These are phyloP conservation scores for Dovyalis caffra DNA, from an alignment of 345 rosid genomes.

Conservation along the genomic window DNA sequence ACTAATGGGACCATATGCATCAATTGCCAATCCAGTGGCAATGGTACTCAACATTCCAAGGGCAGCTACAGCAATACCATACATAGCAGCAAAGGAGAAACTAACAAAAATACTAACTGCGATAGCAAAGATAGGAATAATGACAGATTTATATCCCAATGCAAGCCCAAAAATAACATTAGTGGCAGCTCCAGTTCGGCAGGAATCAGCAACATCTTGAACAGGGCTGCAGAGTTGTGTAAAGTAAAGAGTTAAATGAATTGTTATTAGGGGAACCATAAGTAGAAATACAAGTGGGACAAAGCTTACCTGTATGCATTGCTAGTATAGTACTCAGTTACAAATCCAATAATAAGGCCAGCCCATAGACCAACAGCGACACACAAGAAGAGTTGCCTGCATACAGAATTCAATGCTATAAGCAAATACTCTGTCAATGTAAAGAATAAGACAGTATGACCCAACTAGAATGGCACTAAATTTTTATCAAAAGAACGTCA, in stretches of 20 bases:
- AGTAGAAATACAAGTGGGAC: background rate
- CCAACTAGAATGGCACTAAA: background rate
- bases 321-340: slow-evolving; percentile 72
- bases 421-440: background rate
- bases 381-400: slow-evolving; percentile 73
- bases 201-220: slow-evolving; percentile 97
- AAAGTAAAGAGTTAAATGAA: background rate
- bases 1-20: slow-evolving; percentile 84
- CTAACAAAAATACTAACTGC: slow-evolving; percentile 69
- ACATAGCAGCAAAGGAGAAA: slow-evolving; percentile 78
- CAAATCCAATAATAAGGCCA: slow-evolving; percentile 75
- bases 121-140: slow-evolving; percentile 73
- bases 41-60: slow-evolving; percentile 87
- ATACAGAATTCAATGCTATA: slow-evolving; percentile 14
- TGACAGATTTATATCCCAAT: slow-evolving; percentile 72
- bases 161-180: slow-evolving; percentile 80
- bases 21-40: slow-evolving; percentile 80
- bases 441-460: background rate
- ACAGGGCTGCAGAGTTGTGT: slow-evolving; percentile 66
- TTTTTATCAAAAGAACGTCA: background rate
- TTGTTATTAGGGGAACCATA: background rate
- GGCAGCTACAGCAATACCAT: slow-evolving; percentile 77
- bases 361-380: slow-evolving; percentile 84
- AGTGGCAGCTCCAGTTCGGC: slow-evolving; percentile 87
- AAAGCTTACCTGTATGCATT: slow-evolving; percentile 58